phyloP scores from a whole-genome alignment of 179 eudicot species.

The Patellifolia procumbens region DNA sequence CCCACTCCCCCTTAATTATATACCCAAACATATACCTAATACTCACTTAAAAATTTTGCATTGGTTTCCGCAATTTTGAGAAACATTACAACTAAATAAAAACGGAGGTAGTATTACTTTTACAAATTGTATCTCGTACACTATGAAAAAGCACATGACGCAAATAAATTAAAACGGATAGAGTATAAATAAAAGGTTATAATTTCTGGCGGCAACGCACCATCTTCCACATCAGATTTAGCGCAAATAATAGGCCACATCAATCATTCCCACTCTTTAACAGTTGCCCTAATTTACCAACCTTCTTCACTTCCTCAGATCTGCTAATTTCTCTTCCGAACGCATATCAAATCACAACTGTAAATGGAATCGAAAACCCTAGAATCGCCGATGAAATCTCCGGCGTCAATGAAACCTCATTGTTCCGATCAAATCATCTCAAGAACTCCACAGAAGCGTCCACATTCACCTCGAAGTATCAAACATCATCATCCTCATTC shows the following conservation, averaged over 20 bases:
- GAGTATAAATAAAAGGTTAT: neutral
- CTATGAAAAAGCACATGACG: too few species aligned
- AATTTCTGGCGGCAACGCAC: slow-evolving; percentile 31
- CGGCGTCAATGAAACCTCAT: slow-evolving; percentile 13
- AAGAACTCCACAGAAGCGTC: slow-evolving; percentile 54
- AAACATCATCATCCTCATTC: slow-evolving; percentile 32
- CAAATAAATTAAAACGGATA: too few species aligned
- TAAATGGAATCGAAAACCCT: slow-evolving; percentile 26
- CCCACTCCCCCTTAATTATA: too few species aligned
- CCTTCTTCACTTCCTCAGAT: too few species aligned
- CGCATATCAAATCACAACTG: neutral
- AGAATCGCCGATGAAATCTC: slow-evolving; percentile 27
- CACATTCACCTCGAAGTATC: slow-evolving; percentile 34
- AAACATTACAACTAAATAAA: too few species aligned
- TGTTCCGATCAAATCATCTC: slow-evolving; percentile 31
- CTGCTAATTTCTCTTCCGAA: slow-evolving; percentile 16
- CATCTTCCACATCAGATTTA: slow-evolving; percentile 27
- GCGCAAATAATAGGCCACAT: slow-evolving; percentile 30
- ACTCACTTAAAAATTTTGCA: too few species aligned
- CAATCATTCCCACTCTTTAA: neutral
- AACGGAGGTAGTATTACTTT: too few species aligned
- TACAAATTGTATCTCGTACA: too few species aligned
- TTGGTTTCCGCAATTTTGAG: too few species aligned
- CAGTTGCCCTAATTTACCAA: too few species aligned
- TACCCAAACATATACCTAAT: too few species aligned